These are phyloP conservation scores for Phylloporus sp. DNA, from an alignment of 1,284 basidiomycete genomes.

Conservation along the genomic window DNA sequence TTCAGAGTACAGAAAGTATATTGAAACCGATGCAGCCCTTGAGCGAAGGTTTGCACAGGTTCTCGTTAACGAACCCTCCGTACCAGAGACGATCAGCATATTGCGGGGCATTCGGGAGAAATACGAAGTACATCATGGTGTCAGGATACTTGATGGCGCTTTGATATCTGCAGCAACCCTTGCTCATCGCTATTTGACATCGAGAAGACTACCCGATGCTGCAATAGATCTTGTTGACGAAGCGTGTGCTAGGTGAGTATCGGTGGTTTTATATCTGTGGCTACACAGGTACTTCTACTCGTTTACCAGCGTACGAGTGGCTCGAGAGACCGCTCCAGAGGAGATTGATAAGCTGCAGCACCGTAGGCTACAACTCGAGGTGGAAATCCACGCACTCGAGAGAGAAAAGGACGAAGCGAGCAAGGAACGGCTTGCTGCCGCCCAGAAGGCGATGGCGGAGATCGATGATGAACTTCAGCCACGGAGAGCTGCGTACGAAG, in stretches of 20 bases:
- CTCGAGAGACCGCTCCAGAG: slow-evolving; percentile 94
- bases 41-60: slow-evolving; percentile 97
- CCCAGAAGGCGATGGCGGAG: slow-evolving; percentile 84
- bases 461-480: slow-evolving; percentile 93
- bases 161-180: slow-evolving; percentile 92
- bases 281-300: slow-evolving; percentile 22
- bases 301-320: slow-evolving; percentile 80
- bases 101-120: slow-evolving; percentile 87
- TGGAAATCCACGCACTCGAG: slow-evolving; percentile 95
- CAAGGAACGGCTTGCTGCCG: slow-evolving; percentile 84
- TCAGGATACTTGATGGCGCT: slow-evolving; percentile 89
- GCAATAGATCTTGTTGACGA: slow-evolving; percentile 96
- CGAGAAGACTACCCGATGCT: slow-evolving; percentile 85
- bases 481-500: slow-evolving; percentile 88
- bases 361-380: slow-evolving; percentile 90
- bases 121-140: slow-evolving; percentile 87
- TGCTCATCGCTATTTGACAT: slow-evolving; percentile 93
- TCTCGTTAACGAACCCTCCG: slow-evolving; percentile 90
- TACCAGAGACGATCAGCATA: slow-evolving; percentile 92
- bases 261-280: not conserved
- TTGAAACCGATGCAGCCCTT: slow-evolving; percentile 94
- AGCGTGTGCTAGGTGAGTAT: slow-evolving; percentile 81
- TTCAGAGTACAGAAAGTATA: slow-evolving; percentile 93
- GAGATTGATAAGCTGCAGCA: slow-evolving; percentile 95
- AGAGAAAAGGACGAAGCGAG: slow-evolving; percentile 92